Evolutionary conservation across 495 filamentous ascomycete species (phyloP).

Genomic region (Usnea hakonensis): DNA sequence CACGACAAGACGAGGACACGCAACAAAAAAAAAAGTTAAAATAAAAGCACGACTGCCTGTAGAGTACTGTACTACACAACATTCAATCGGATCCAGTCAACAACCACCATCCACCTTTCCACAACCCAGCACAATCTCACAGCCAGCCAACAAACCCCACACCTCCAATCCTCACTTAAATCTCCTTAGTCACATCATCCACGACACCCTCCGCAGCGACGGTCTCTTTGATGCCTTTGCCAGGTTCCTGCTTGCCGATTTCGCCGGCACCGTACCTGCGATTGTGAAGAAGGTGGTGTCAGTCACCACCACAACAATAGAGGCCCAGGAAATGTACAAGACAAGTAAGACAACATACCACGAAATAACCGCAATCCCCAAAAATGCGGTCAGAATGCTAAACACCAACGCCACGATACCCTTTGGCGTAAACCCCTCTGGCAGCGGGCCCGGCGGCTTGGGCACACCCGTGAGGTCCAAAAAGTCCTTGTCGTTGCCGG

Average conservation of each 20-base stretch:
- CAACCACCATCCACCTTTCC: too few relatives aligned
- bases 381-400: slow-evolving; percentile 58
- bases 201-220: neutral
- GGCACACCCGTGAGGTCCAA: slow-evolving; percentile 60
- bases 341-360: slow-evolving; percentile 61
- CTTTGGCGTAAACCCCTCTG: slow-evolving; percentile 61
- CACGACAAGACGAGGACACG: too few relatives aligned
- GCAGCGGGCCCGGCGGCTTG: slow-evolving; percentile 46
- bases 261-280: slow-evolving; percentile 13
- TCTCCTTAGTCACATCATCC: neutral
- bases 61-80: too few relatives aligned
- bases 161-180: neutral
- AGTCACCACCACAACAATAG: too few relatives aligned
- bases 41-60: too few relatives aligned
- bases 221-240: neutral
- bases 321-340: too few relatives aligned
- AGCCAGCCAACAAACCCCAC: neutral
- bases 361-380: slow-evolving; percentile 61
- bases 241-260: slow-evolving; percentile 13
- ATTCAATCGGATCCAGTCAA: too few relatives aligned
- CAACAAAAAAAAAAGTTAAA: too few relatives aligned
- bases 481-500: slow-evolving; percentile 56
- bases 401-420: slow-evolving; percentile 71
- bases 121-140: too few relatives aligned
- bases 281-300: too few relatives aligned